Conservation (phyloP, 2,329 filamentous ascomycete species). For the Gliomastix tumulicola region DNA sequence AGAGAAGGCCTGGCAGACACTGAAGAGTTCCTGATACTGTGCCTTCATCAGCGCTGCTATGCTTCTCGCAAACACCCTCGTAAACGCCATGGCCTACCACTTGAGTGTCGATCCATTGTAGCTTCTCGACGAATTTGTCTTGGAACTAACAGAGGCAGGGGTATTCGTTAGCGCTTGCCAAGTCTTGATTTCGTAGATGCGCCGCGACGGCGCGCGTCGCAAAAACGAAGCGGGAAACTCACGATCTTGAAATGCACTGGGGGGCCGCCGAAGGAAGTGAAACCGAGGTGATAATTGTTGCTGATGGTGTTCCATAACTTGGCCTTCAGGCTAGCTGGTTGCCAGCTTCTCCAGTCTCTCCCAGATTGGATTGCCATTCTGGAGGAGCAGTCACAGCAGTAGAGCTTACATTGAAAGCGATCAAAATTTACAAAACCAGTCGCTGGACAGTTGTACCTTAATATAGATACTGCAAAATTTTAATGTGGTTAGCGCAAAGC, state of each 20-base stretch:
- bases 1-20: constrained; percentile 58
- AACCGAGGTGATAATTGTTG: constrained; percentile 50
- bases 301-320: constrained; percentile 4
- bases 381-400: too few relatives aligned
- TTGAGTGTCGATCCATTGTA: constrained; percentile 63
- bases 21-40: constrained; percentile 69
- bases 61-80: neutral
- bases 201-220: neutral
- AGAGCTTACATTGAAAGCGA: too few relatives aligned
- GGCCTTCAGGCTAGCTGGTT: too few relatives aligned
- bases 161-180: neutral
- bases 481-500: too few relatives aligned
- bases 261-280: constrained; percentile 60
- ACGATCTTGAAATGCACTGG: constrained; percentile 63
- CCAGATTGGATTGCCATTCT: too few relatives aligned
- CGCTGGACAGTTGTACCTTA: too few relatives aligned
- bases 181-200: neutral
- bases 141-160: constrained; percentile 46
- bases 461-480: too few relatives aligned
- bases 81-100: constrained; percentile 36
- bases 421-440: too few relatives aligned
- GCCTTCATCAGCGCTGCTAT: neutral
- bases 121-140: constrained; percentile 51
- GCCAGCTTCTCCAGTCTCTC: too few relatives aligned
- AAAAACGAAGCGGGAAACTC: neutral